Conservation (phyloP, 169 alveolate species). For the Plasmodium adleri region DNA sequence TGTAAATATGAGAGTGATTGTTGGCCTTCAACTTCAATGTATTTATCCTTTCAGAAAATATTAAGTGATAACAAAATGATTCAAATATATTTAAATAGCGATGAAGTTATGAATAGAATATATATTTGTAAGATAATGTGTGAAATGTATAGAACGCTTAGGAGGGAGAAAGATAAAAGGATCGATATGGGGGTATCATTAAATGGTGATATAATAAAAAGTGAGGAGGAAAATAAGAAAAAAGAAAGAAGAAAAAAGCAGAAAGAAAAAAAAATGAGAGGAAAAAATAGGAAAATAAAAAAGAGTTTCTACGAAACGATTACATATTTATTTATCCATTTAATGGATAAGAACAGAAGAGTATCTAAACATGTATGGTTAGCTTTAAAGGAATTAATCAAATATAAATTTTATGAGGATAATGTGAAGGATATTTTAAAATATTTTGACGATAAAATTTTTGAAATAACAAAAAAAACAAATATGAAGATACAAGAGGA, state of each 20-base stretch:
- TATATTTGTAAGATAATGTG: conserved; percentile 50
- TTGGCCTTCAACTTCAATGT: conserved; percentile 62
- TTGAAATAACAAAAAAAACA: background rate
- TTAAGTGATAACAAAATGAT: conserved; percentile 23
- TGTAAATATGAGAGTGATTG: conserved; percentile 27
- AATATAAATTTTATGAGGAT: conserved; percentile 43
- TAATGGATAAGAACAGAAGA: conserved; percentile 42
- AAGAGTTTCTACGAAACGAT: conserved; percentile 54
- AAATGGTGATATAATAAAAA: background rate
- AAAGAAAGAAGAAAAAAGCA: background rate
- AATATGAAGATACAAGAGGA: background rate
- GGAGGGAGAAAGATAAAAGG: background rate
- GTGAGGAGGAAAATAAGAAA: background rate
- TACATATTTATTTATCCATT: conserved; percentile 46
- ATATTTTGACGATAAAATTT: conserved; percentile 47
- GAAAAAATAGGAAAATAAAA: conserved; percentile 6
- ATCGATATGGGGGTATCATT: background rate
- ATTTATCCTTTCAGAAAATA: conserved; percentile 27
- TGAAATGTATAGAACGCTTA: conserved; percentile 37
- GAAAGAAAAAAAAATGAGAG: background rate
- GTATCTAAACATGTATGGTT: conserved; percentile 37
- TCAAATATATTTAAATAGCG: conserved; percentile 31
- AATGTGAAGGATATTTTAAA: conserved; percentile 30
- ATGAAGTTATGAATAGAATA: conserved; percentile 30
- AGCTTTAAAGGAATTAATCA: conserved; percentile 60